phyloP scores from a whole-genome alignment of 306 rosid species.

The Rosa persica region DNA sequence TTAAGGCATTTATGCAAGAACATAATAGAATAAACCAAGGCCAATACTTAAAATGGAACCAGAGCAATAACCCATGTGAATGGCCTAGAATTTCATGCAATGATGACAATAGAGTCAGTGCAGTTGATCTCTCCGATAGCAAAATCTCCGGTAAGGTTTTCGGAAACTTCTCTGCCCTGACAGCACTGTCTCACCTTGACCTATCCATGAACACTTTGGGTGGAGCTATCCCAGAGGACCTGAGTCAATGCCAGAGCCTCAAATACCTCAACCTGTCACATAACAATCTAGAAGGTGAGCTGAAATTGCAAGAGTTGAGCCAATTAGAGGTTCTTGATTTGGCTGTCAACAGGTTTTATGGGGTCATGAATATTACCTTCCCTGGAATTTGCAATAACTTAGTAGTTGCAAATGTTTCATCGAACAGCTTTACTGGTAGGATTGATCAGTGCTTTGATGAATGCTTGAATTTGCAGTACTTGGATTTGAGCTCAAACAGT shows the following conservation, averaged over 20 bases:
- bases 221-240: too few relatives aligned
- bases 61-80: constrained; percentile 52
- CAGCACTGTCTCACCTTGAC: constrained; percentile 59
- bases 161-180: constrained; percentile 59
- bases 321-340: constrained; percentile 59
- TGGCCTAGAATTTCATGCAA: constrained; percentile 72
- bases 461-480: constrained; percentile 58
- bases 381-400: constrained; percentile 56
- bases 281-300: not conserved
- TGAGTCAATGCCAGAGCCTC: too few relatives aligned
- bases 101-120: constrained; percentile 39
- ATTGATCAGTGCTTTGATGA: constrained; percentile 48
- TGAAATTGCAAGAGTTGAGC: constrained; percentile 59
- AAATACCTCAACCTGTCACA: too few relatives aligned
- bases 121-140: constrained; percentile 39
- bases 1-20: constrained; percentile 49
- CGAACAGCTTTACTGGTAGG: constrained; percentile 61
- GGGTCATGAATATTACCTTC: constrained; percentile 50
- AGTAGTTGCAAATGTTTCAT: constrained; percentile 54
- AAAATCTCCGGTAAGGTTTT: constrained; percentile 58
- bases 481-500: constrained; percentile 81
- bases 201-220: too few relatives aligned
- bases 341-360: constrained; percentile 59
- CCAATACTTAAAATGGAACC: constrained; percentile 58
- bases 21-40: constrained; percentile 60